A percentile compares a stretch with the other conserved stretches of the same genome.
Evolutionary conservation across 148 eudicot genomes (phyloP).

Genomic region (Rhododendron henanense): DNA sequence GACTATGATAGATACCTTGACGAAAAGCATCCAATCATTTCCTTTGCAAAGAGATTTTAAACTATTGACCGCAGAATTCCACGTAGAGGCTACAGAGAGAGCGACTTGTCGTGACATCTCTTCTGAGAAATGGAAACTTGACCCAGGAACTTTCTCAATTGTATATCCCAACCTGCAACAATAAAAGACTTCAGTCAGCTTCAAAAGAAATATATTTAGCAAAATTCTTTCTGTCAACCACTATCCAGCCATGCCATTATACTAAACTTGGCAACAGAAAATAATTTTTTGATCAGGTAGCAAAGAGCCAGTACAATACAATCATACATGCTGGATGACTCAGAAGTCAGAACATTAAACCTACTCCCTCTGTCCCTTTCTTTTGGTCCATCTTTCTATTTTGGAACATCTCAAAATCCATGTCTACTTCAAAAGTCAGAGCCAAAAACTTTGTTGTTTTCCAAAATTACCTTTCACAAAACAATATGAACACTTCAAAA

Average conservation of each 20-base stretch:
- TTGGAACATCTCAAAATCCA: not conserved
- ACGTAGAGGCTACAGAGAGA: constrained; percentile 45
- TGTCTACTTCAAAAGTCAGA: not conserved
- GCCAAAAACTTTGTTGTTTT: not conserved
- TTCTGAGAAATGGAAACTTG: constrained; percentile 67
- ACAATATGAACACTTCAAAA: not conserved
- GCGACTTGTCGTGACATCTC: constrained; percentile 54
- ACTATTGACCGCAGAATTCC: constrained; percentile 54
- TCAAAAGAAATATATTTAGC: not conserved
- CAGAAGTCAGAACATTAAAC: not conserved
- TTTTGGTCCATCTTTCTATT: not conserved
- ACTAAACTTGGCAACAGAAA: not conserved
- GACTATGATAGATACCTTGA: constrained; percentile 46
- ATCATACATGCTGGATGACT: not conserved
- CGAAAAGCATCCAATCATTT: constrained; percentile 56
- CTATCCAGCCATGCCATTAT: not conserved
- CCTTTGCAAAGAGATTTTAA: constrained; percentile 73
- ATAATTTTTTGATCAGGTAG: not conserved
- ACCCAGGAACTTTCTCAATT: constrained; percentile 66
- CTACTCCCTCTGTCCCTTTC: not conserved
- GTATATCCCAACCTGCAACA: constrained; percentile 70
- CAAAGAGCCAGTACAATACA: not conserved
- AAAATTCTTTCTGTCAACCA: not conserved
- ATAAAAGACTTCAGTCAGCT: not conserved
- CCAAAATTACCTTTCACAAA: not conserved